Percentiles rank a stretch among this genome's conserved stretches.
Evolutionary conservation across 2,329 filamentous ascomycete species (phyloP).

Genomic region (Aspergillus fumigatiaffinis): DNA sequence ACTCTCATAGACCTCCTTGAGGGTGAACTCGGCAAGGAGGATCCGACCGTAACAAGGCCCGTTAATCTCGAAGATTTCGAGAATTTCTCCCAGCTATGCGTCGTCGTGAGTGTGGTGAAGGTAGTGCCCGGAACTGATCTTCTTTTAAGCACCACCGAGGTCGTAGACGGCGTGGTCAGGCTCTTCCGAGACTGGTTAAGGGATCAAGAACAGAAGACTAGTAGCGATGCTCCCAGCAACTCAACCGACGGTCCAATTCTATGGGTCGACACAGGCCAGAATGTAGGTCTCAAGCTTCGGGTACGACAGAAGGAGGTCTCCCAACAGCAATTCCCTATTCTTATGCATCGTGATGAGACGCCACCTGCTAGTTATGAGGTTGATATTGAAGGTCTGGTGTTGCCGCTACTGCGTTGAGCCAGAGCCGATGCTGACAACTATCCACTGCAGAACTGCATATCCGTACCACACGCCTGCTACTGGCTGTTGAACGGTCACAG

Average conservation of each 20-base stretch:
- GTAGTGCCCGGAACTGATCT: conserved; percentile 58
- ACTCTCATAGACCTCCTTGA: conserved; percentile 5
- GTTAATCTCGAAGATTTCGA: conserved; percentile 66
- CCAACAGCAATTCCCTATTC: conserved; percentile 48
- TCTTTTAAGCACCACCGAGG: conserved; percentile 61
- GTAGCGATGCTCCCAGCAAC: background rate
- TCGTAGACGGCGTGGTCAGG: conserved; percentile 65
- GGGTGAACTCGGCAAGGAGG: background rate
- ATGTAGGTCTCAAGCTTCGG: conserved; percentile 65
- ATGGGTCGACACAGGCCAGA: conserved; percentile 63
- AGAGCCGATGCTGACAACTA: background rate
- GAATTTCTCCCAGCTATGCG: conserved; percentile 70
- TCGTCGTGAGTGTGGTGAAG: conserved; percentile 65
- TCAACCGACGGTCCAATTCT: conserved; percentile 47
- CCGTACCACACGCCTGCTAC: conserved; percentile 58
- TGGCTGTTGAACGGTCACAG: conserved; percentile 63
- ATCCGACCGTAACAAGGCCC: conserved; percentile 51
- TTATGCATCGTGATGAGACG: conserved; percentile 59
- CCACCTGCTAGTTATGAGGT: conserved; percentile 66
- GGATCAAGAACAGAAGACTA: conserved; percentile 29
- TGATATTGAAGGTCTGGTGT: conserved; percentile 63
- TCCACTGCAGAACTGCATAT: conserved; percentile 59
- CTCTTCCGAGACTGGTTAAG: conserved; percentile 71
- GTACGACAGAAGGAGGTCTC: conserved; percentile 52
- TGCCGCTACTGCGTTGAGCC: background rate